These are phyloP conservation scores for Mycena polygramma DNA, from an alignment of 768 basidiomycete genomes.

Conservation along the genomic window DNA sequence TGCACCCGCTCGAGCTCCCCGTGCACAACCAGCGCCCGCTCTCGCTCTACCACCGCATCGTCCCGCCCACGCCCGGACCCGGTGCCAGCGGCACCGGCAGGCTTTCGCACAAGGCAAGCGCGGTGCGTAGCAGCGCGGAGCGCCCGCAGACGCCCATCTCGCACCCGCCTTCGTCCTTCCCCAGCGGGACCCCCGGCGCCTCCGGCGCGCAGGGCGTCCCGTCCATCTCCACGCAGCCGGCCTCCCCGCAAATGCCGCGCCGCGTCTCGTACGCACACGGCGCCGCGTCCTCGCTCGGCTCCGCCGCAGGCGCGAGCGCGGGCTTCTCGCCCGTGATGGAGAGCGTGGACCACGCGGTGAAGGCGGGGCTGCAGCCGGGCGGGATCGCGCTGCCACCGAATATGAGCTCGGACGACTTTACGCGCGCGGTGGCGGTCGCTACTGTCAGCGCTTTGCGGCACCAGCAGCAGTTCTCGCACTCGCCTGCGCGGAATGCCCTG, in stretches of 20 bases:
- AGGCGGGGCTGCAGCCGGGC: conserved; percentile 56
- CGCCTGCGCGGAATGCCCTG: conserved; percentile 54
- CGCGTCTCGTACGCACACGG: conserved; percentile 74
- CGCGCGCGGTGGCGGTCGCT: conserved; percentile 92
- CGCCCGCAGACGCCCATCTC: conserved; percentile 37
- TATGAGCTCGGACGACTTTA: conserved; percentile 90
- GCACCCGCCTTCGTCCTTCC: background rate
- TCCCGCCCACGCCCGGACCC: conserved; percentile 49
- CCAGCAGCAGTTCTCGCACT: conserved; percentile 67
- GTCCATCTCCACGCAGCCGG: conserved; percentile 34
- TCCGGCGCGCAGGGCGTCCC: conserved; percentile 1
- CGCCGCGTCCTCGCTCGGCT: too few relatives aligned
- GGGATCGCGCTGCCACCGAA: conserved; percentile 69
- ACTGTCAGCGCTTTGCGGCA: conserved; percentile 93
- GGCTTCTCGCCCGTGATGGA: conserved; percentile 77
- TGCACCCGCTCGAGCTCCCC: conserved; percentile 75
- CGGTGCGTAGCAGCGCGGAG: background rate
- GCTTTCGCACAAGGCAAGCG: conserved; percentile 31
- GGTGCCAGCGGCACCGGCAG: background rate
- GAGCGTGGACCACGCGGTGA: conserved; percentile 83
- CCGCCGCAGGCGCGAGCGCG: conserved; percentile 42
- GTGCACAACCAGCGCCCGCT: conserved; percentile 63
- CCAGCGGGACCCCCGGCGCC: background rate
- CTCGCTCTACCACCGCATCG: conserved; percentile 74
- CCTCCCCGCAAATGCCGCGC: conserved; percentile 59